A percentile compares a stretch with the other conserved stretches of the same genome.
Conservation (phyloP, 768 basidiomycete genomes). For the Baorangia bicolor region DNA sequence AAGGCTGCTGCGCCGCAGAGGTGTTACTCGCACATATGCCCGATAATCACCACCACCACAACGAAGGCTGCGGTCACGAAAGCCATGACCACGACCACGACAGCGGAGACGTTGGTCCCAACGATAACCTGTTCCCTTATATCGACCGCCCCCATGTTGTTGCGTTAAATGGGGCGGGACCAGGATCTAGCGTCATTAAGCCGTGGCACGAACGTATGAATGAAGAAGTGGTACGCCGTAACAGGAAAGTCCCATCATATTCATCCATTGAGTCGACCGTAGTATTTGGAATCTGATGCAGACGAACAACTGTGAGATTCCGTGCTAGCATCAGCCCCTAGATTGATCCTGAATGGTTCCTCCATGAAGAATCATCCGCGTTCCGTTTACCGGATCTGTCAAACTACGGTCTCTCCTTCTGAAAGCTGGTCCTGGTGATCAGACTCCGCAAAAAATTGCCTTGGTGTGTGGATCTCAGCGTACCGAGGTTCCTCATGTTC, state of each 20-base stretch:
- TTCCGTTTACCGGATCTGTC: conserved; percentile 88
- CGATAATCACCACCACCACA: conserved; percentile 39
- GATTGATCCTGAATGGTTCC: conserved; percentile 4
- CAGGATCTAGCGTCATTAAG: conserved; percentile 68
- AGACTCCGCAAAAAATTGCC: conserved; percentile 70
- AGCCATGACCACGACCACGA: conserved; percentile 59
- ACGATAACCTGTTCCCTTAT: conserved; percentile 69
- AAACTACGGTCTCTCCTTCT: conserved; percentile 79
- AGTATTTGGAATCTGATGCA: conserved; percentile 87
- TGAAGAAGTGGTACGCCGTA: conserved; percentile 60
- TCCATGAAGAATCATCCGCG: conserved; percentile 64
- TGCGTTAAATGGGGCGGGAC: conserved; percentile 64
- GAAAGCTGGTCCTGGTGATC: conserved; percentile 78
- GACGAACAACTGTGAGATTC: conserved; percentile 79
- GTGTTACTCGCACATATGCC: conserved; percentile 13
- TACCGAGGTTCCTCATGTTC: background rate
- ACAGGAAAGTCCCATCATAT: background rate
- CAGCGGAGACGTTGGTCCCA: conserved; percentile 45
- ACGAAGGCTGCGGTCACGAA: conserved; percentile 59
- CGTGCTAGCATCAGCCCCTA: background rate
- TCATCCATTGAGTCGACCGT: conserved; percentile 2
- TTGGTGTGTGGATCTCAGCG: conserved; percentile 49
- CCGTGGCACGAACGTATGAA: conserved; percentile 80
- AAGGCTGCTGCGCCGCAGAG: background rate
- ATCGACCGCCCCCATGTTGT: conserved; percentile 82